Evolutionary conservation across 345 rosid species (phyloP).

Genomic region (Leavenworthia alabamica): DNA sequence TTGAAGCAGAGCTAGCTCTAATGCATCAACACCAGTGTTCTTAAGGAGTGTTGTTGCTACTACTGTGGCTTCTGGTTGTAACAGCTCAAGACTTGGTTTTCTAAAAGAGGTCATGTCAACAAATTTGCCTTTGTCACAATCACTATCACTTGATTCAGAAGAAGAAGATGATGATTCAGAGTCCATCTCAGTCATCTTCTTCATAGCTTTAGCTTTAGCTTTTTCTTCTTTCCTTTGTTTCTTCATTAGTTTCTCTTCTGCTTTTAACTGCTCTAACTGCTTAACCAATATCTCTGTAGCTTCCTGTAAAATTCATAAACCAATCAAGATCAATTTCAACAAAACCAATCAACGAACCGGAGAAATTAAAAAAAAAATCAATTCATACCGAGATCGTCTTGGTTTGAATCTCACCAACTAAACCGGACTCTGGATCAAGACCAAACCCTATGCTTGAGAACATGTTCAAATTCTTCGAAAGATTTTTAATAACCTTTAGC

Average conservation of each 20-base stretch:
- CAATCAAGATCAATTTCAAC: not conserved
- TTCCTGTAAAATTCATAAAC: conserved; percentile 38
- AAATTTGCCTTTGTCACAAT: conserved; percentile 38
- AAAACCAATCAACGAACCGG: not conserved
- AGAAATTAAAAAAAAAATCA: not conserved
- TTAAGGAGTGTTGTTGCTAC: conserved; percentile 18
- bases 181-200: conserved; percentile 28
- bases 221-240: conserved; percentile 45
- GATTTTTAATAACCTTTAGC: conserved; percentile 38
- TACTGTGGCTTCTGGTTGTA: conserved; percentile 2
- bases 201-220: conserved; percentile 37
- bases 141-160: conserved; percentile 46
- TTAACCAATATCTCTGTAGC: conserved; percentile 44
- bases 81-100: not conserved
- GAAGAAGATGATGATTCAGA: conserved; percentile 37
- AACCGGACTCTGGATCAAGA: conserved; percentile 24
- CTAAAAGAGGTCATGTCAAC: conserved; percentile 45
- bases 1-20: conserved; percentile 17
- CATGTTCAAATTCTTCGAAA: conserved; percentile 39
- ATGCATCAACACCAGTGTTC: conserved; percentile 16
- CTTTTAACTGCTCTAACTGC: conserved; percentile 46
- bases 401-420: conserved; percentile 34
- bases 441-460: conserved; percentile 38
- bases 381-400: conserved; percentile 42
- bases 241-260: conserved; percentile 53